Evolutionary conservation across 495 filamentous ascomycete species (phyloP).

Genomic region (Daldinia concentrica): DNA sequence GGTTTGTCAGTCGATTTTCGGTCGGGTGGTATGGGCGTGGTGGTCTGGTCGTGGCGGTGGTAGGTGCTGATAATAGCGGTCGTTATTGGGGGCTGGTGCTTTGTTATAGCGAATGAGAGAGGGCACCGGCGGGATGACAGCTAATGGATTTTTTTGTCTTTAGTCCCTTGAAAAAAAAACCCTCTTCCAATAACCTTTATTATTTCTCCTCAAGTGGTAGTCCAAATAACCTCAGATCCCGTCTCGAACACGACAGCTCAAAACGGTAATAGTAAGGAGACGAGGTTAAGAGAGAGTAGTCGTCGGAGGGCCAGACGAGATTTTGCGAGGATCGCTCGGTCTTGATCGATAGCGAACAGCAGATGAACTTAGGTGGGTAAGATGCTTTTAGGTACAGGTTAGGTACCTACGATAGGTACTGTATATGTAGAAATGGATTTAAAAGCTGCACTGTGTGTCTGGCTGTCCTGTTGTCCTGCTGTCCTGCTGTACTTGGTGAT

Average conservation of each 20-base stretch:
- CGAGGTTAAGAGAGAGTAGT: constrained; percentile 5
- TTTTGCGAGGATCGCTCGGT: constrained; percentile 7
- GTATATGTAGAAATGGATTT: constrained; percentile 7
- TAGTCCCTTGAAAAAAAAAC: constrained; percentile 2
- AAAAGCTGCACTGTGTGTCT: constrained; percentile 32
- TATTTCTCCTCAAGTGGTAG: neutral
- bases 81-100: constrained; percentile 41
- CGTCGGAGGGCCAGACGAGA: neutral
- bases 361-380: neutral
- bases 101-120: constrained; percentile 32
- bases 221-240: neutral
- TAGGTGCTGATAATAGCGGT: constrained; percentile 36
- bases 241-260: constrained; percentile 4
- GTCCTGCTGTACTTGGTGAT: neutral
- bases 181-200: constrained; percentile 15
- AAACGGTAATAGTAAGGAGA: neutral
- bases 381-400: constrained; percentile 3
- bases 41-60: constrained; percentile 41
- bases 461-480: constrained; percentile 8
- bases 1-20: constrained; percentile 41
- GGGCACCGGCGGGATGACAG: constrained; percentile 23
- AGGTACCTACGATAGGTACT: constrained; percentile 12
- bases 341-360: constrained; percentile 1
- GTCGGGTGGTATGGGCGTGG: constrained; percentile 45
- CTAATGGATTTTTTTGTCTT: constrained; percentile 9